Base-by-base conservation (phyloP, 2,329 filamentous ascomycete species). In the Colletotrichum tamarilloi region DNA sequence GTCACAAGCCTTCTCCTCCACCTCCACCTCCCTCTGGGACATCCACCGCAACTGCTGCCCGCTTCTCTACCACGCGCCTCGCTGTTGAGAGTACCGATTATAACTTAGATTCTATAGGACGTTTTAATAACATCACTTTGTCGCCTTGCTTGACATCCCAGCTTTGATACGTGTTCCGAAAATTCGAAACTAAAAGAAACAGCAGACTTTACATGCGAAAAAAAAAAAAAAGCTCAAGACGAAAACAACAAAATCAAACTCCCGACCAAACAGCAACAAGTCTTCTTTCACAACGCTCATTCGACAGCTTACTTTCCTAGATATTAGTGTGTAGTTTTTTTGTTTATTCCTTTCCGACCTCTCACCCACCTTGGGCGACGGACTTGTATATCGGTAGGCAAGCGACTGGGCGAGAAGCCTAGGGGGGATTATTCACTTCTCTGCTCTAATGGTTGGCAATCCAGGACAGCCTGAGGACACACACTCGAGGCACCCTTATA, bases 71-170 rank as follows among this genome's bases (percentile, higher is more conserved):
- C 16, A 64, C 46, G n/a, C 62, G 62, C 14, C 62, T 71, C 26
- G 71, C 67, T 56, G 65, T 73, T 66, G 67, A 73, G 67, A 66
- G 56, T 55, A 66, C 67, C 62, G 67, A 62, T 71, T 73, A 55
- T 66, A 73, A 73, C 71, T 70, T 73, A 53, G 67, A 62, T 56
- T 62, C 16, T 52, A 57, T 73, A 71, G 71, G 67, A 56, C 67
- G 49, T 55, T 71, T 65, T 62, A 73, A 73, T 73, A 73, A 73
- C 62, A 73, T 71, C 53, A 70, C 71, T 57, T 73, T 60, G 30
- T 70, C 46, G 19, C 66, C 67, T 62, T 73, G 71, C 67, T 26
- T 57, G 32, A 2, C 8, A 28, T 52, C 59, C 67, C 35, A 32
- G 52, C 59, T 24, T 26, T 68, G 28, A 69, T 42, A 22, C 16